Percentiles rank a stretch among this genome's conserved stretches.
These are phyloP conservation scores for Aspergillus phoenicis DNA, from an alignment of 2,329 filamentous ascomycete genomes.

Conservation along the genomic window DNA sequence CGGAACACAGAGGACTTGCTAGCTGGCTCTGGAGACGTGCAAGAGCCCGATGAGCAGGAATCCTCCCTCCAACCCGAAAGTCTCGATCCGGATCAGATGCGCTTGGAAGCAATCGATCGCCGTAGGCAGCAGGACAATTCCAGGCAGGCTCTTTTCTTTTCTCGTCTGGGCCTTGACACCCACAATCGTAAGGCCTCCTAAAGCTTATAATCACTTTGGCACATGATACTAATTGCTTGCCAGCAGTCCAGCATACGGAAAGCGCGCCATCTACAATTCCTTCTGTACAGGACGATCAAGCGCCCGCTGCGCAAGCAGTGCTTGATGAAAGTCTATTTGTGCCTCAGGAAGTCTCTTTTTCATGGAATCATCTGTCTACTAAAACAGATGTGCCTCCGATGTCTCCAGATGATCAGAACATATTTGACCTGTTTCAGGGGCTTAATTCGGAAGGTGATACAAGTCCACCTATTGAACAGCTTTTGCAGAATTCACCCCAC, in stretches of 20 bases:
- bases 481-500: not conserved
- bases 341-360: not conserved
- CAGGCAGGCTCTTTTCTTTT: not conserved
- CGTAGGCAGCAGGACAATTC: not conserved
- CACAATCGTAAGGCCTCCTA: not conserved
- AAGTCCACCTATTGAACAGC: no score
- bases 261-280: not conserved
- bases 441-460: not conserved
- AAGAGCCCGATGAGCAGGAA: not conserved
- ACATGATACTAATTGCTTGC: not conserved
- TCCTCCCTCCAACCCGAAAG: not conserved
- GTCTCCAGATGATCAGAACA: not conserved
- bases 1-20: no score
- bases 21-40: not conserved
- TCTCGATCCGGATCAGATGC: not conserved
- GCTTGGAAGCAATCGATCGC: not conserved
- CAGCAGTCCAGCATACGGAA: not conserved
- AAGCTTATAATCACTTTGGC: not conserved
- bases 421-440: not conserved
- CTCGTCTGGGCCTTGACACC: not conserved
- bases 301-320: not conserved
- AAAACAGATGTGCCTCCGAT: not conserved
- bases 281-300: not conserved
- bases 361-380: not conserved
- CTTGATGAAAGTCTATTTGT: not conserved